Percentiles rank a stretch among this genome's conserved stretches.
Evolutionary conservation across 2,329 filamentous ascomycete species (phyloP).

Genomic region (Sclerotinia nivalis): DNA sequence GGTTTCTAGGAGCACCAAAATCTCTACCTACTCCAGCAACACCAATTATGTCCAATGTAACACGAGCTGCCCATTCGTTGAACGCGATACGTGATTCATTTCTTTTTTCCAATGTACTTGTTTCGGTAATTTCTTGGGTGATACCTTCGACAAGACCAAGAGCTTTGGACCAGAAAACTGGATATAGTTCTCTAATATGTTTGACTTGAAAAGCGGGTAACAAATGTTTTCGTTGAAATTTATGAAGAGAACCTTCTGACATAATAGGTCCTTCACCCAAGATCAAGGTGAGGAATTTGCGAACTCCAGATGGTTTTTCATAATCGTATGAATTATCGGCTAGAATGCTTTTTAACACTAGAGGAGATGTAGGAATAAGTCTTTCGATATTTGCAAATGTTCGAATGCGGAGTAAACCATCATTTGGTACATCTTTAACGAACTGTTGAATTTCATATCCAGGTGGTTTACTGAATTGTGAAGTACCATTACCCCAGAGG

Average conservation of each 20-base stretch:
- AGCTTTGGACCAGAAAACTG: conserved; percentile 78
- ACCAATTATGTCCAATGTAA: conserved; percentile 74
- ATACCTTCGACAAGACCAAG: conserved; percentile 65
- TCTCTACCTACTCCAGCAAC: conserved; percentile 70
- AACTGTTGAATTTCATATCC: conserved; percentile 35
- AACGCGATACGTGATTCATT: conserved; percentile 54
- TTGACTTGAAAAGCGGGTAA: conserved; percentile 79
- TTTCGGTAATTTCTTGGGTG: conserved; percentile 47
- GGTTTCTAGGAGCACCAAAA: conserved; percentile 63
- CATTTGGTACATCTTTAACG: conserved; percentile 59
- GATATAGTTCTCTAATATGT: conserved; percentile 80
- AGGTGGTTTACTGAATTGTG: conserved; percentile 12
- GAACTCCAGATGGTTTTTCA: conserved; percentile 57
- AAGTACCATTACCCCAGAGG: conserved; percentile 7
- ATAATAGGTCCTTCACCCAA: conserved; percentile 69
- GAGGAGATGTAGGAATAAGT: conserved; percentile 58
- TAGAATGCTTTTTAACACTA: conserved; percentile 67
- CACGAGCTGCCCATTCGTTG: conserved; percentile 62
- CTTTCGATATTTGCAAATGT: conserved; percentile 61
- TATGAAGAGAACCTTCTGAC: conserved; percentile 83
- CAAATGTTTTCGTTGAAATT: conserved; percentile 71
- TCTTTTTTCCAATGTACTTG: conserved; percentile 40
- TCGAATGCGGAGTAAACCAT: conserved; percentile 67
- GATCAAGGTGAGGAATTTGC: conserved; percentile 59
- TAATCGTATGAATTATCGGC: conserved; percentile 70